These are phyloP conservation scores for Lepidopterella palustris DNA, from an alignment of 495 filamentous ascomycete genomes.

Conservation along the genomic window DNA sequence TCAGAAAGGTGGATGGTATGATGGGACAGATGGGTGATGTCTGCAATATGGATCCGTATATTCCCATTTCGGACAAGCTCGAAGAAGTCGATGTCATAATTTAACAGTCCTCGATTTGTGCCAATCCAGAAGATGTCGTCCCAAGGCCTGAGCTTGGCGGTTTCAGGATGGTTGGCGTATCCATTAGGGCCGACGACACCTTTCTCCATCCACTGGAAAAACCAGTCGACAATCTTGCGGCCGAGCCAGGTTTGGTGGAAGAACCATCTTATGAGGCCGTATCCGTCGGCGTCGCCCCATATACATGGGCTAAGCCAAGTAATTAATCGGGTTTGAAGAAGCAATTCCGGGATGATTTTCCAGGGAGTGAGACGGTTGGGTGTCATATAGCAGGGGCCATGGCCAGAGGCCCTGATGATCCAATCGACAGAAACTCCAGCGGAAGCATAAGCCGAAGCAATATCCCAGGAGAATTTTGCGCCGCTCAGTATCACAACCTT, in stretches of 20 bases:
- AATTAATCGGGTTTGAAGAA: conserved; percentile 56
- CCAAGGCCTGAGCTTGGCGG: conserved; percentile 59
- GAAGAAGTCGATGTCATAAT: conserved; percentile 22
- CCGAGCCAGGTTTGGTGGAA: conserved; percentile 64
- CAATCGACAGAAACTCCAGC: conserved; percentile 63
- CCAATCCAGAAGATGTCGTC: conserved; percentile 45
- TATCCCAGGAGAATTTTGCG: conserved; percentile 73
- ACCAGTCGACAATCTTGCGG: conserved; percentile 58
- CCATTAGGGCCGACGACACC: conserved; percentile 55
- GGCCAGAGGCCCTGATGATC: conserved; percentile 72
- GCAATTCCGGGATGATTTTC: conserved; percentile 55
- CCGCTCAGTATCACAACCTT: conserved; percentile 62
- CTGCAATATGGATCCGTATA: conserved; percentile 56
- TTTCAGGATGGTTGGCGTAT: conserved; percentile 56
- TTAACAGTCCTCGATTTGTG: conserved; percentile 17
- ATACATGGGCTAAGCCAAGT: conserved; percentile 62
- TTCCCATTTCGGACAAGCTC: conserved; percentile 40
- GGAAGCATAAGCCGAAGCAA: conserved; percentile 60
- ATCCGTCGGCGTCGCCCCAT: conserved; percentile 54
- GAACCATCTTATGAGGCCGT: conserved; percentile 42
- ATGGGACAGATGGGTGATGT: conserved; percentile 48
- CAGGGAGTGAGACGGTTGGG: conserved; percentile 57
- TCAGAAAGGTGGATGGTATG: conserved; percentile 51
- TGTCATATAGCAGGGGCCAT: conserved; percentile 67
- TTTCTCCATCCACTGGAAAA: conserved; percentile 57